Base-by-base conservation (phyloP, 2,329 filamentous ascomycete genomes). In the Fusarium staphyleae region DNA sequence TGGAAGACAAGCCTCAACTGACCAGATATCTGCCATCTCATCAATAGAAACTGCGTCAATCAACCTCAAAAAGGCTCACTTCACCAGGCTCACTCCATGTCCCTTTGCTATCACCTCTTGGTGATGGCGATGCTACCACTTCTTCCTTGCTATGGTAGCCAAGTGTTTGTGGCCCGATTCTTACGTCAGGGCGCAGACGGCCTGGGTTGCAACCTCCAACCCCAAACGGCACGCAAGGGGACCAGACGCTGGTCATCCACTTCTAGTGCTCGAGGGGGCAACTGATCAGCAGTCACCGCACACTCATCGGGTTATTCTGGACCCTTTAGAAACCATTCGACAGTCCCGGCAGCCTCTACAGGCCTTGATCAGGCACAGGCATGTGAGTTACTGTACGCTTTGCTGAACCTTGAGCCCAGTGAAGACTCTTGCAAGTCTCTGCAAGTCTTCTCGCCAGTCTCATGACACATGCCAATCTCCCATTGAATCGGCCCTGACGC, bases 221-320 rank as follows among this genome's bases (percentile, higher is more conserved):
- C 37, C 51, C 10, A 9, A 28, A n/a, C 13, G 37, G 24, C 24
- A 16, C 19, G 13, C 24, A 19, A 30, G 39, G 33, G 28, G 24
- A 34, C 22, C 24, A 52, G 34, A 28, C 51, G 29, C 33, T 39
- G 14, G 12, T 13, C 40, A 36, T 22, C 46, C 47, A 43, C 48
- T 19, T 30, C 10, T 37, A 16, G 28, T 43, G 19, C 48, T 57
- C 42, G 49, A 15, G 30, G 19, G 45, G 41, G 52, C 16, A 61
- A 57, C 35, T 51, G 48, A 59, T 62, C 44, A 45, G 26, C 57
- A 48, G 14, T 37, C 57, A 37, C 36, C 29, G 36, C 32, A 48
- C 18, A 32, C 19, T 35, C 18, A 37, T 39, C 58, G 43, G 34
- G 28, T 11, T 33, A 42, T 35, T 49, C 34, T 45, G 29, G n/a